A percentile compares a stretch with the other conserved stretches of the same genome.
Evolutionary conservation across 768 basidiomycete species (phyloP).

Genomic region (Leccinum barrowsii): DNA sequence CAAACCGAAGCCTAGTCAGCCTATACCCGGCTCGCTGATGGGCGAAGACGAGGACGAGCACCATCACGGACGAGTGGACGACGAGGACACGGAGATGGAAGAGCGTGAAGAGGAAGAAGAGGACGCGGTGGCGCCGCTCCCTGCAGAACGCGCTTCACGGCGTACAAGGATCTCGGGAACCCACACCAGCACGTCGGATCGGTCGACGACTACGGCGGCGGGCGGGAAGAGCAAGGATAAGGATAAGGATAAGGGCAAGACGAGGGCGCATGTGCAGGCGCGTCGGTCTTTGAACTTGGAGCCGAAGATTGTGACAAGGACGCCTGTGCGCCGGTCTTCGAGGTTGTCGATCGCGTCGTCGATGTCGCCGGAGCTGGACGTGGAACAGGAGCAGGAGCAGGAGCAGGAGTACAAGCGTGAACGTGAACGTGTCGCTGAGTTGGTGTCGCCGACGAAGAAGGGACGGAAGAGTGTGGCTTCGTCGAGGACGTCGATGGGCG

Average conservation of each 20-base stretch:
- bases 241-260: constrained; percentile 6
- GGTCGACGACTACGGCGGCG: neutral
- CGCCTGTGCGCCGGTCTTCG: constrained; percentile 37
- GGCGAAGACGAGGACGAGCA: constrained; percentile 34
- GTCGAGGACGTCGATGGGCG: constrained; percentile 8
- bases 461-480: constrained; percentile 21
- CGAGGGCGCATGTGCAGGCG: constrained; percentile 8
- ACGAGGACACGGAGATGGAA: constrained; percentile 16
- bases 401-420: neutral
- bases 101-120: constrained; percentile 30
- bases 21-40: constrained; percentile 43
- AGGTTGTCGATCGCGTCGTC: constrained; percentile 35
- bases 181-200: constrained; percentile 5
- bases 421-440: constrained; percentile 3
- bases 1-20: constrained; percentile 20
- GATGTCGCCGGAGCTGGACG: constrained; percentile 28
- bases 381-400: neutral
- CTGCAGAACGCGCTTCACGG: constrained; percentile 20
- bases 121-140: constrained; percentile 34
- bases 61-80: constrained; percentile 21
- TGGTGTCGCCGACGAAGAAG: constrained; percentile 22
- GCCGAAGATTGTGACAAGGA: constrained; percentile 1
- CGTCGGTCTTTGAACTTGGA: neutral
- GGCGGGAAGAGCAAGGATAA: constrained; percentile 13
- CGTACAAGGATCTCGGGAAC: constrained; percentile 18